Conservation (phyloP, 305 asterid species). For the Galium porrigens region DNA sequence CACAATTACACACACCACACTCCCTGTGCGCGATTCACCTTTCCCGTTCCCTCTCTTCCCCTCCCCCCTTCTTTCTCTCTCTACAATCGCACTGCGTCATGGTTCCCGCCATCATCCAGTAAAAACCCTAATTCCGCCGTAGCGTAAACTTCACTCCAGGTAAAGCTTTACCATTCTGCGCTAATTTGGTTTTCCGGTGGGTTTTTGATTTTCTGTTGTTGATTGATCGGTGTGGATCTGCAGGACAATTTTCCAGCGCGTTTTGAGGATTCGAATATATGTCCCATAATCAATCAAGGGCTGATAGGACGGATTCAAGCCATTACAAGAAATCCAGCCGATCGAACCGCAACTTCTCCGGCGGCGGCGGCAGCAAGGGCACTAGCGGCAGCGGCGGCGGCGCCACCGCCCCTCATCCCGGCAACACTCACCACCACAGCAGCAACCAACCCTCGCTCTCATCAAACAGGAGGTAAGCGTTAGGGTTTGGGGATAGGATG, state of each 20-base stretch:
- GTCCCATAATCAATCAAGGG: constrained; percentile 25
- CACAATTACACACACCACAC: background rate
- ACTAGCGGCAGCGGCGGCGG: constrained; percentile 40
- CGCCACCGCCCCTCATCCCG: constrained; percentile 36
- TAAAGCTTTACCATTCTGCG: constrained; percentile 12
- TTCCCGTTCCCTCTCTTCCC: background rate
- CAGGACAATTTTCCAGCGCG: constrained; percentile 17
- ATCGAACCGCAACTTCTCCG: constrained; percentile 47
- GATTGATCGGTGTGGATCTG: constrained; percentile 35
- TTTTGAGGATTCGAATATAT: constrained; percentile 27
- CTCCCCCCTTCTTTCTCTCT: constrained; percentile 1
- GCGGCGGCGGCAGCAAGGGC: constrained; percentile 39
- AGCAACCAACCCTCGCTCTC: constrained; percentile 11
- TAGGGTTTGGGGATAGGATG: constrained; percentile 16
- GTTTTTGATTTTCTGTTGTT: constrained; percentile 12
- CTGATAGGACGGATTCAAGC: constrained; percentile 38
- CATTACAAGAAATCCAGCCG: constrained; percentile 49
- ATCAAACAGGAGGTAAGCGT: constrained; percentile 22
- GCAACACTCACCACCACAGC: background rate
- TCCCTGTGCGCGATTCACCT: background rate
- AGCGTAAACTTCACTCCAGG: constrained; percentile 29
- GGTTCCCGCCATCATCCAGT: constrained; percentile 41
- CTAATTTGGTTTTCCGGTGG: constrained; percentile 1
- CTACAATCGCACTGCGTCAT: constrained; percentile 23
- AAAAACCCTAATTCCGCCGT: constrained; percentile 32